Evolutionary conservation across 1,139 yeast species (phyloP), one percentile per base, ranked within the genome.

Genomic region (Scheffersomyces segobiensis): DNA sequence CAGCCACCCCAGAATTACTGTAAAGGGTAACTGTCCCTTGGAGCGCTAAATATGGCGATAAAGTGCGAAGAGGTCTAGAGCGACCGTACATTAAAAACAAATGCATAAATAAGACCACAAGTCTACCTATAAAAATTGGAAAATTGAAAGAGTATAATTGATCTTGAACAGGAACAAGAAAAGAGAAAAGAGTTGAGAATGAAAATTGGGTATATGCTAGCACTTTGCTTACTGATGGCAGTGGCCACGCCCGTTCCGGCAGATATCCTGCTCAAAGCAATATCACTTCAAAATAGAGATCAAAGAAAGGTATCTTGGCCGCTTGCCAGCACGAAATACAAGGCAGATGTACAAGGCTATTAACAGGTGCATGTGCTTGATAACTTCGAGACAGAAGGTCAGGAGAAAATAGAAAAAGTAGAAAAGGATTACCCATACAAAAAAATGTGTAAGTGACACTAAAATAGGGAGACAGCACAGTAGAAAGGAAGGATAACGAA

Each of bases 211-310:
- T 32, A 12, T 32, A 12, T 32, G 12, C 17, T 32, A 32, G 42
- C 42, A 32, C 42, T 32, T 17, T 32, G 42, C 12, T 14, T 32
- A 32, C 42, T 32, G 21, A 20, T 50, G 20, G 57, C 54, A 5
- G 46, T 50, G 10, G 69, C 67, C 20, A 71, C 76, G 1, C 74
- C 75, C 7, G 62, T 72, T 17, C 75, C 75, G 6, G 75, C 75
- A 22, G 64, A 72, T 55, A 55, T 65, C 20, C 65, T 63, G 48
- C 64, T 71, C 50, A 67, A 64, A 55, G 71, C 71, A 1, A 52
- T 59, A 50, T 8, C 19, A 8, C 42, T 32, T 32, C 42, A 14
- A 32, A 14, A 14, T 32, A 32, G 4, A 32, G 42, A 32, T 32
- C 42, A 32, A 32, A 32, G 42, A 32, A 32, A 12, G 42, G 42